Evolutionary conservation across 768 basidiomycete genomes (phyloP).

Genomic region (Tulasnella calospora): DNA sequence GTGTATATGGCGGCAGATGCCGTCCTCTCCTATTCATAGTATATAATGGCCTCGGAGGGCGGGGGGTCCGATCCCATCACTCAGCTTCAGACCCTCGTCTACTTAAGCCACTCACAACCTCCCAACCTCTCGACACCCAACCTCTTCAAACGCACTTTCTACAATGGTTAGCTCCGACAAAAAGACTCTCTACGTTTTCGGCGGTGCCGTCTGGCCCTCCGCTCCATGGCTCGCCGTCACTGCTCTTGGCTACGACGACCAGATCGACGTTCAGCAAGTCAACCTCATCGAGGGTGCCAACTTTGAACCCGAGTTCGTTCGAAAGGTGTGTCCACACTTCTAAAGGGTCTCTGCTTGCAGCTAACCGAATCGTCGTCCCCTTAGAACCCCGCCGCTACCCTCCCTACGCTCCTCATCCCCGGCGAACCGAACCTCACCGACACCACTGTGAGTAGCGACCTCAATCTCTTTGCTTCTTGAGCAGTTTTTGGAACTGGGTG

Average conservation of each 20-base stretch:
- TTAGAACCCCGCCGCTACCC: constrained; percentile 45
- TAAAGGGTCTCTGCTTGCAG: background rate
- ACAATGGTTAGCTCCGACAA: constrained; percentile 20
- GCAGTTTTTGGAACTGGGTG: background rate
- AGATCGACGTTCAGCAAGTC: constrained; percentile 39
- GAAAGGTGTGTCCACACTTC: constrained; percentile 34
- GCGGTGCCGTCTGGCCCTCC: constrained; percentile 42
- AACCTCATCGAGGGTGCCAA: constrained; percentile 49
- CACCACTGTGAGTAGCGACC: constrained; percentile 34
- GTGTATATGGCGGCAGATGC: background rate
- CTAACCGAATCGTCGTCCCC: background rate
- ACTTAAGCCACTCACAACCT: background rate
- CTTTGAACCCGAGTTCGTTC: constrained; percentile 45
- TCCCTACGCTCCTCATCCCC: constrained; percentile 42
- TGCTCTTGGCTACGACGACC: constrained; percentile 32
- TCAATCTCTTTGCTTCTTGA: background rate
- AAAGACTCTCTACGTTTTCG: constrained; percentile 40
- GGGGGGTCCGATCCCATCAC: background rate
- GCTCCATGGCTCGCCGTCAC: constrained; percentile 44
- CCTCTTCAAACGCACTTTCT: background rate
- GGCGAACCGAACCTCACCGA: constrained; percentile 40
- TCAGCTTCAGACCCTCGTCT: background rate
- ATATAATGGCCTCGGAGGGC: background rate
- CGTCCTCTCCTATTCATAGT: background rate
- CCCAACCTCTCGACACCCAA: background rate